phyloP scores from a whole-genome alignment of 768 basidiomycete species.

The Mycena olivaceomarginata region DNA sequence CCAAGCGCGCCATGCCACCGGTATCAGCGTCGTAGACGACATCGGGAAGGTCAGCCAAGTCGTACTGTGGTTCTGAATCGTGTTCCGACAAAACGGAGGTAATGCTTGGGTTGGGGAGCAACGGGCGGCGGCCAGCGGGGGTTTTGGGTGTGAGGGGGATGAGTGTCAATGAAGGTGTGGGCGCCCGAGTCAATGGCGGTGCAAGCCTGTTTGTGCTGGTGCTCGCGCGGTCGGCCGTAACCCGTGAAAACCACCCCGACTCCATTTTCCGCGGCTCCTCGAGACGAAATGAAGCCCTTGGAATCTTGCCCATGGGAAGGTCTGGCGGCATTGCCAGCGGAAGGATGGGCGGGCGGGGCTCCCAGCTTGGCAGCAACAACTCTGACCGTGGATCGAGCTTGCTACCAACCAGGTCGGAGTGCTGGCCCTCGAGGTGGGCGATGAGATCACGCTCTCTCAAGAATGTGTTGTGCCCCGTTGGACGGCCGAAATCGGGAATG shows the following conservation, averaged over 20 bases:
- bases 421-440: slow-evolving; percentile 15
- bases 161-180: not conserved
- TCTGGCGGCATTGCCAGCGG: slow-evolving; percentile 29
- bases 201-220: not conserved
- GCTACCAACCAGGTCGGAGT: slow-evolving; percentile 23
- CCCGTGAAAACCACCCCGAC: slow-evolving; percentile 10
- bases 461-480: slow-evolving; percentile 13
- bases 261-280: not conserved
- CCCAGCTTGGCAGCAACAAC: slow-evolving; percentile 28
- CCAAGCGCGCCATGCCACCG: not conserved
- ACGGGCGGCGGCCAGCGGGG: slow-evolving; percentile 7
- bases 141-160: slow-evolving; percentile 11
- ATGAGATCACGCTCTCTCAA: slow-evolving; percentile 35
- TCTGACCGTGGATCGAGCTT: slow-evolving; percentile 22
- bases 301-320: slow-evolving; percentile 25
- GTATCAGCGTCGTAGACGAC: not conserved
- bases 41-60: slow-evolving; percentile 19
- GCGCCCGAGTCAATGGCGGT: slow-evolving; percentile 2
- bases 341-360: slow-evolving; percentile 30
- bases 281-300: slow-evolving; percentile 14
- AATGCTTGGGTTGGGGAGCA: slow-evolving; percentile 13
- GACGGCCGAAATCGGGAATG: slow-evolving; percentile 17
- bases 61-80: slow-evolving; percentile 12
- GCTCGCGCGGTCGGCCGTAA: not conserved
- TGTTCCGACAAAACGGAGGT: not conserved